These are phyloP conservation scores for Lentinula raphanica DNA, from an alignment of 768 basidiomycete genomes.

Conservation along the genomic window DNA sequence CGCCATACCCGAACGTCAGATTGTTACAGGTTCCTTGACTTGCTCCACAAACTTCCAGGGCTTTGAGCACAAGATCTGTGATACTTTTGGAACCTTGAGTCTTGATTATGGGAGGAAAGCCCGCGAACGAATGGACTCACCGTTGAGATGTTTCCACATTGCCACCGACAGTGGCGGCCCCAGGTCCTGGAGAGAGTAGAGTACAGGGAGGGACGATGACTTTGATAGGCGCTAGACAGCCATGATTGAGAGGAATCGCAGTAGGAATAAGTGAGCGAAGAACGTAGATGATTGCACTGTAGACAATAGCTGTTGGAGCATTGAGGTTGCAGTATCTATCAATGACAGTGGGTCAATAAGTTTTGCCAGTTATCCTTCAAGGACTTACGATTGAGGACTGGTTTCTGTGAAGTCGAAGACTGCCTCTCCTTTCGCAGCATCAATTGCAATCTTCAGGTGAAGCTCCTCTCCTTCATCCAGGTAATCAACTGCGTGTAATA, in stretches of 20 bases:
- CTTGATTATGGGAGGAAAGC: background rate
- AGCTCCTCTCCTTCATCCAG: background rate
- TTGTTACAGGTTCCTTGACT: constrained; percentile 1
- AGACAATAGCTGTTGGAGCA: background rate
- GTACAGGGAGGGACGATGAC: background rate
- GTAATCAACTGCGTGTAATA: constrained; percentile 1
- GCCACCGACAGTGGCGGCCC: background rate
- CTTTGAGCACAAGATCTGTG: background rate
- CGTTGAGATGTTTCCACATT: constrained; percentile 7
- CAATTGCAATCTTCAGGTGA: background rate
- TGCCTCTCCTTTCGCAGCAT: background rate
- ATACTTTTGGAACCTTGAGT: background rate
- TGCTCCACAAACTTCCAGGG: background rate
- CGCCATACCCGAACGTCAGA: background rate
- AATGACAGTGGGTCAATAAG: no score
- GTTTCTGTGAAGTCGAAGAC: constrained; percentile 5
- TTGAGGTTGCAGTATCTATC: constrained; percentile 2
- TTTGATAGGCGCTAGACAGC: background rate
- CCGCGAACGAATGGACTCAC: background rate
- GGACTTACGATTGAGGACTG: background rate
- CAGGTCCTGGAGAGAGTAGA: background rate
- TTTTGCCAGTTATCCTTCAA: no score
- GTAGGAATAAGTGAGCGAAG: background rate
- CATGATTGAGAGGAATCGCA: background rate
- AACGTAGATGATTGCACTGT: constrained; percentile 1